Base-by-base conservation (phyloP, 2,329 filamentous ascomycete species). In the Alternaria rosae region DNA sequence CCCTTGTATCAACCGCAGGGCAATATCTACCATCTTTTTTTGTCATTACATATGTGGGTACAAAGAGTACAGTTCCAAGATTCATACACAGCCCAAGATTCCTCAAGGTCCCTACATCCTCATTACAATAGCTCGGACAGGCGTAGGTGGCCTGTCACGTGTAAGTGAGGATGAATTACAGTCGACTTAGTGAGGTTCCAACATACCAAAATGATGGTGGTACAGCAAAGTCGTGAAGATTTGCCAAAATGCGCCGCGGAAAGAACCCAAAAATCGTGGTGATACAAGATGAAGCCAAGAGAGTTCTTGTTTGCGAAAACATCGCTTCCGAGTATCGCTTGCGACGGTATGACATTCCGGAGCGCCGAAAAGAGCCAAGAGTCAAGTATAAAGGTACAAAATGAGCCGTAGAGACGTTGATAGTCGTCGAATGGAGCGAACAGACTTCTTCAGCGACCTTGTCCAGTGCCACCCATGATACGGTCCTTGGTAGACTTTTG, bases 401-500 rank as follows among this genome's bases (percentile, higher is more conserved):
- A 50, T 21, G n/a, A 23, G 20, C 8, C 41, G 26, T 54, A 17
- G 25, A 17, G 12, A 51, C 28, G 20, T 20, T 17, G 30, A 38
- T 65, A 41, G 25, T 26, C n/a, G 30, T 51, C 13, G 17, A 12
- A 35, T 10, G 12, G 28, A 21, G 7, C 6, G 43, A 10, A 32
- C 15, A n/a, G 9, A 10, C 12, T 28, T 50, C 11, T 21, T 51
- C 30, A 69, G 30, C 61, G 60, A 59, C 61, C 65, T 20, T 65
- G 59, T 20, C 57, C 60, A 23, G 58, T 58, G 13, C 64, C 64
- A 9, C 76, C 76, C 71, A 78, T 73, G 35, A 78, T 73, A 26
- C 76, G 67, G 50, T 78, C 75, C 20, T 74, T 73, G 51, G 71
- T 74, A 54, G 58, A 71, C 60, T 72, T 73, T 20, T 70, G 66